Conservation (phyloP, 1,284 basidiomycete genomes). For the Crucibulum parvulum region DNA sequence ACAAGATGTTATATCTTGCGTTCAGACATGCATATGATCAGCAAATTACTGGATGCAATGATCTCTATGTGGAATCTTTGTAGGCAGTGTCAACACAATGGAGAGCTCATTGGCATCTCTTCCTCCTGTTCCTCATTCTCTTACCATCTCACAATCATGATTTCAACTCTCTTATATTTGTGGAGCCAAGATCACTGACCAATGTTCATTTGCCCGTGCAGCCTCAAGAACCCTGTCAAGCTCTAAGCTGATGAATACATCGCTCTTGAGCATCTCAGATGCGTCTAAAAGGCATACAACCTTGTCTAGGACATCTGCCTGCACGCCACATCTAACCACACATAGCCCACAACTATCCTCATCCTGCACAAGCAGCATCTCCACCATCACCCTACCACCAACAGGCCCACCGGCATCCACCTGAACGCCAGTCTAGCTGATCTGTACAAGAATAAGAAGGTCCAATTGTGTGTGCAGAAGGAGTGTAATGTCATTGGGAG, state of each 20-base stretch:
- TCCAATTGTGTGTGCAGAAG: constrained; percentile 61
- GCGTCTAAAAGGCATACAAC: constrained; percentile 86
- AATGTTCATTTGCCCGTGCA: background rate
- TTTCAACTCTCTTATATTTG: background rate
- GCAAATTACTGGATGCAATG: too few relatives aligned
- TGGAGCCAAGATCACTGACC: too few relatives aligned
- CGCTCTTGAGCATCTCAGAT: constrained; percentile 90
- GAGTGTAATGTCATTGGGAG: constrained; percentile 28
- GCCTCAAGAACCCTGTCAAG: constrained; percentile 93
- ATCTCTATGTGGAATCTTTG: too few relatives aligned
- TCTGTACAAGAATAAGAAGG: too few relatives aligned
- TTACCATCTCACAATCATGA: background rate
- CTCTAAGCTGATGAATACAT: constrained; percentile 91
- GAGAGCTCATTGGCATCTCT: too few relatives aligned
- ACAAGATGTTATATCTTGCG: too few relatives aligned
- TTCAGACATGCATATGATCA: too few relatives aligned
- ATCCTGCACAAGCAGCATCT: constrained; percentile 23
- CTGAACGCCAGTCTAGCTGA: constrained; percentile 8
- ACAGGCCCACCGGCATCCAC: background rate
- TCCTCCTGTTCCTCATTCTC: background rate
- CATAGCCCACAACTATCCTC: too few relatives aligned
- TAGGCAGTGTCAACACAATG: too few relatives aligned
- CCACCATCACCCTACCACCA: too few relatives aligned
- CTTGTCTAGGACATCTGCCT: constrained; percentile 50
- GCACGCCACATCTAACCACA: too few relatives aligned